These are phyloP conservation scores for Hypoxylon rickii DNA, from an alignment of 495 filamentous ascomycete species.

Conservation along the genomic window DNA sequence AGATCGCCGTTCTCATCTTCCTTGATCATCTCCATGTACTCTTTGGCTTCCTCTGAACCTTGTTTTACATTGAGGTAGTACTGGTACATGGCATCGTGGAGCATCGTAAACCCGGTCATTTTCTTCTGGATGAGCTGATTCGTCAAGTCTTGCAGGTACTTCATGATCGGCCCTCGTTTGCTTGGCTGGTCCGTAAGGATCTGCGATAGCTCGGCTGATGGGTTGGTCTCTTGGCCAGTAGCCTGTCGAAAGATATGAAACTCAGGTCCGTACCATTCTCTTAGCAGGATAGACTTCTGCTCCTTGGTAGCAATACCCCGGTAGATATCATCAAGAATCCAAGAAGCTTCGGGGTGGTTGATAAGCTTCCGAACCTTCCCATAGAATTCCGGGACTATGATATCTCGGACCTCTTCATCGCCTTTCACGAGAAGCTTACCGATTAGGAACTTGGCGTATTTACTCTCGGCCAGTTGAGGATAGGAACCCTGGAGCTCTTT, in stretches of 20 bases:
- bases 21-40: slow-evolving; percentile 89
- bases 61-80: slow-evolving; percentile 82
- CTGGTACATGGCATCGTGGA: slow-evolving; percentile 97
- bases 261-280: slow-evolving; percentile 97
- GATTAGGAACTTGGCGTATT: slow-evolving; percentile 95
- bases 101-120: slow-evolving; percentile 90
- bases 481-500: slow-evolving; percentile 86
- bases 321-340: slow-evolving; percentile 97
- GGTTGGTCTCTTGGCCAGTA: slow-evolving; percentile 47
- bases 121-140: slow-evolving; percentile 94
- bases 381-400: slow-evolving; percentile 93
- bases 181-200: slow-evolving; percentile 79
- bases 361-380: slow-evolving; percentile 89
- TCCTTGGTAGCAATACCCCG: slow-evolving; percentile 78
- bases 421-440: slow-evolving; percentile 92
- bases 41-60: slow-evolving; percentile 76
- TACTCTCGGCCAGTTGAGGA: slow-evolving; percentile 82
- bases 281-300: slow-evolving; percentile 80
- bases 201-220: slow-evolving; percentile 61
- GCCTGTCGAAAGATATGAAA: slow-evolving; percentile 78
- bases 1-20: slow-evolving; percentile 87
- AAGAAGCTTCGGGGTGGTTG: slow-evolving; percentile 92
- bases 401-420: slow-evolving; percentile 77
- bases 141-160: slow-evolving; percentile 78
- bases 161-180: slow-evolving; percentile 85